phyloP scores from a whole-genome alignment of 2,329 filamentous ascomycete genomes.

The Aspergillus amoenus region DNA sequence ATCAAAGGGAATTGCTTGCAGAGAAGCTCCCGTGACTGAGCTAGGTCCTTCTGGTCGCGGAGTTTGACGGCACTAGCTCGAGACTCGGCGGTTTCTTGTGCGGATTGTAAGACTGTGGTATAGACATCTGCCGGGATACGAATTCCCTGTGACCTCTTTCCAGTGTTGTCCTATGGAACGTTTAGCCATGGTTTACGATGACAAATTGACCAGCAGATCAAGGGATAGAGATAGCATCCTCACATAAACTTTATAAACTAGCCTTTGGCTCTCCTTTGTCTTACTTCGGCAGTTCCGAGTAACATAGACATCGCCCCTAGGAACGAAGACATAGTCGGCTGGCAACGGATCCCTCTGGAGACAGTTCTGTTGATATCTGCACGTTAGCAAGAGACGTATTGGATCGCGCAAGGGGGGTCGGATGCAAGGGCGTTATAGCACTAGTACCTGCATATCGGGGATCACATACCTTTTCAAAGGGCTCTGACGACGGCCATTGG shows the following conservation, averaged over 20 bases:
- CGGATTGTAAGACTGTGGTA: slow-evolving; percentile 36
- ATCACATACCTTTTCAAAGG: slow-evolving; percentile 27
- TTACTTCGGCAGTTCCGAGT: slow-evolving; percentile 42
- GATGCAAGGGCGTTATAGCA: neutral
- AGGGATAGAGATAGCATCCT: slow-evolving; percentile 8
- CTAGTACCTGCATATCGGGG: too few species aligned
- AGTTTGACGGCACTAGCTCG: slow-evolving; percentile 41
- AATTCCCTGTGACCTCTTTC: slow-evolving; percentile 41
- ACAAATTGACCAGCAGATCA: neutral
- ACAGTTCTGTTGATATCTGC: slow-evolving; percentile 28
- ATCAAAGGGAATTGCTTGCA: slow-evolving; percentile 38
- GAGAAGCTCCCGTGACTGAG: slow-evolving; percentile 28
- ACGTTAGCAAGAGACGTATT: slow-evolving; percentile 4
- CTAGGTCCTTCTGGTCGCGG: slow-evolving; percentile 34
- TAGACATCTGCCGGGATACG: slow-evolving; percentile 44
- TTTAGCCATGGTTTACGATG: neutral
- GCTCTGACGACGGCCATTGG: slow-evolving; percentile 25
- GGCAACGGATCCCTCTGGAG: slow-evolving; percentile 28
- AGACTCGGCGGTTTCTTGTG: slow-evolving; percentile 39
- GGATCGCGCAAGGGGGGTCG: slow-evolving; percentile 9
- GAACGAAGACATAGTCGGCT: slow-evolving; percentile 39
- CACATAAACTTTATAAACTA: slow-evolving; percentile 42
- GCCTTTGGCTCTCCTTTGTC: slow-evolving; percentile 31
- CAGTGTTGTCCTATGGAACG: slow-evolving; percentile 26
- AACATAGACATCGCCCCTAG: slow-evolving; percentile 44